These are phyloP conservation scores for Hanseniaspora nectarophila DNA, from an alignment of 805 yeast genomes.

Conservation along the genomic window DNA sequence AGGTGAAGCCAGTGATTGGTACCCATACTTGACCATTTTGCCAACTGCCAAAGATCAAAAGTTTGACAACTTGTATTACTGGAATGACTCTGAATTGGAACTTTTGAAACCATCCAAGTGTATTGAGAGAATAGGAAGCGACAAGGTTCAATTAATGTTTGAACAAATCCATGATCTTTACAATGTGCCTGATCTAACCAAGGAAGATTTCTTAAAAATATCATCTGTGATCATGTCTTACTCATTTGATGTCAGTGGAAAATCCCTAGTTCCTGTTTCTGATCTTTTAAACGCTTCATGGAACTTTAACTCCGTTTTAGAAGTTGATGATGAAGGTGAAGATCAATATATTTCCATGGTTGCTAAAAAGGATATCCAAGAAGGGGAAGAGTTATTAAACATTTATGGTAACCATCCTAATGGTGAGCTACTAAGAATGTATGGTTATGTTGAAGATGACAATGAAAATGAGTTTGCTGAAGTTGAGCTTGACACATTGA, in stretches of 20 bases:
- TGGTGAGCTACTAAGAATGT: slow-evolving; percentile 76
- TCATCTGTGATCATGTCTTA: slow-evolving; percentile 82
- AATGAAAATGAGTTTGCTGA: slow-evolving; percentile 77
- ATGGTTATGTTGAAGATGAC: slow-evolving; percentile 80
- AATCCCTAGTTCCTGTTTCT: slow-evolving; percentile 88
- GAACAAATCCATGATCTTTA: slow-evolving; percentile 33
- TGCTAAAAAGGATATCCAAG: slow-evolving; percentile 45
- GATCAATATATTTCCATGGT: slow-evolving; percentile 48
- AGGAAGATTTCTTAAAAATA: slow-evolving; percentile 43
- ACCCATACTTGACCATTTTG: slow-evolving; percentile 55
- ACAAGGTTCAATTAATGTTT: slow-evolving; percentile 52
- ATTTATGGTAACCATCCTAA: slow-evolving; percentile 87
- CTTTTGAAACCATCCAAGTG: slow-evolving; percentile 59
- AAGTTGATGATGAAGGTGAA: slow-evolving; percentile 21
- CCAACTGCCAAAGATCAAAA: slow-evolving; percentile 33
- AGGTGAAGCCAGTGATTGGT: slow-evolving; percentile 47
- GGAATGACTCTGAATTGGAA: slow-evolving; percentile 53
- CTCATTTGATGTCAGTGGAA: slow-evolving; percentile 58
- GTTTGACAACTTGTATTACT: slow-evolving; percentile 65
- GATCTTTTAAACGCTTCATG: slow-evolving; percentile 70
- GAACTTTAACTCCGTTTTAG: slow-evolving; percentile 6
- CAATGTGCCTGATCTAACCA: neutral
- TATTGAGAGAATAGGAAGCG: slow-evolving; percentile 56
- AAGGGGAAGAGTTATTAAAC: slow-evolving; percentile 70
- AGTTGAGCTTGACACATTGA: slow-evolving; percentile 33